Evolutionary conservation across 495 filamentous ascomycete species (phyloP).

Genomic region (Aspergillus nanangensis): DNA sequence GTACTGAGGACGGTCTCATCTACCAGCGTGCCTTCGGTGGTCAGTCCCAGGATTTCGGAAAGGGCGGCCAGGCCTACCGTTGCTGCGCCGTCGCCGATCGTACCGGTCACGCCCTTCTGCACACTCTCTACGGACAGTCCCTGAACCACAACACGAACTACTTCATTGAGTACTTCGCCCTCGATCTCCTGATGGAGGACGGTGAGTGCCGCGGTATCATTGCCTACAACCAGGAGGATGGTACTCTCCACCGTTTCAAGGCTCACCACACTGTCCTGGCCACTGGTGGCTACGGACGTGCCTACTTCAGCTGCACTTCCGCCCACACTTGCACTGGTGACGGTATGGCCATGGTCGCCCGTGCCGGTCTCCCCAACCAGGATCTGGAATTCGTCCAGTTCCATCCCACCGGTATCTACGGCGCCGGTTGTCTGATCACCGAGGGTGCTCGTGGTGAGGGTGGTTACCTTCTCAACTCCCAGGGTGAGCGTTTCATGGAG

Average conservation of each 20-base stretch:
- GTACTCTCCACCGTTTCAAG: slow-evolving; percentile 92
- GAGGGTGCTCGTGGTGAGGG: slow-evolving; percentile 98
- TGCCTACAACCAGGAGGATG: slow-evolving; percentile 97
- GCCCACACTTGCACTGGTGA: slow-evolving; percentile 98
- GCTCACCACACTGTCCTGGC: slow-evolving; percentile 94
- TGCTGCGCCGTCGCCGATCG: slow-evolving; percentile 93
- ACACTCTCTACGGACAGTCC: slow-evolving; percentile 98
- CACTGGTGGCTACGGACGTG: slow-evolving; percentile 92
- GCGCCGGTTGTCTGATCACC: slow-evolving; percentile 96
- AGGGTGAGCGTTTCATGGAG: slow-evolving; percentile 99
- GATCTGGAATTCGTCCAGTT: slow-evolving; percentile 99
- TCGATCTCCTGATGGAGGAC: slow-evolving; percentile 94
- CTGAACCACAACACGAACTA: slow-evolving; percentile 97
- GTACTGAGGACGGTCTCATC: slow-evolving; percentile 95
- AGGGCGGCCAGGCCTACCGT: slow-evolving; percentile 95
- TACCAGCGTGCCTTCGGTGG: slow-evolving; percentile 98
- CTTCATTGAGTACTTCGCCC: slow-evolving; percentile 98
- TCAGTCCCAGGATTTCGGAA: slow-evolving; percentile 90
- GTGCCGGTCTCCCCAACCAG: slow-evolving; percentile 96
- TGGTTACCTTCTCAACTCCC: slow-evolving; percentile 91
- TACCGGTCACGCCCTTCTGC: slow-evolving; percentile 93
- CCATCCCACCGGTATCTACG: slow-evolving; percentile 99
- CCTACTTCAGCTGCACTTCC: slow-evolving; percentile 96
- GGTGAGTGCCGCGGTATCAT: slow-evolving; percentile 94
- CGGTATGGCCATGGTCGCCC: slow-evolving; percentile 97